Percentiles rank a stretch among this genome's conserved stretches.
These are phyloP conservation scores for Aspergillus nomiae DNA, from an alignment of 2,329 filamentous ascomycete genomes.

Conservation along the genomic window DNA sequence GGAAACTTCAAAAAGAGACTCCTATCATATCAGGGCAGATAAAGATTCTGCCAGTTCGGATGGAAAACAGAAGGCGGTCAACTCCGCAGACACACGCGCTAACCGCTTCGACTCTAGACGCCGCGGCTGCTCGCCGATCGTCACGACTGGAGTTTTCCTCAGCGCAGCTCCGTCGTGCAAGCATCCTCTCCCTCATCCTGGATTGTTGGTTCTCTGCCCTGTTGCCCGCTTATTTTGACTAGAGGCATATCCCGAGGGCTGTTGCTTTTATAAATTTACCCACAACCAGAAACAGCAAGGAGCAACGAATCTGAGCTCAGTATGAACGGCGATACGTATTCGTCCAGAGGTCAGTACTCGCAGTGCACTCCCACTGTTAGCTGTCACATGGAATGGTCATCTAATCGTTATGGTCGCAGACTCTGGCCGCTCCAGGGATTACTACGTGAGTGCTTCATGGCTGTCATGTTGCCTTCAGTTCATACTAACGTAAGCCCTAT, in stretches of 20 bases:
- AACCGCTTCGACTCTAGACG: slow-evolving; percentile 21
- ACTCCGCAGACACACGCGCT: slow-evolving; percentile 14
- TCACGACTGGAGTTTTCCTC: slow-evolving; percentile 36
- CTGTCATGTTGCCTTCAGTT: background rate
- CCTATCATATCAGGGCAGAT: slow-evolving; percentile 2
- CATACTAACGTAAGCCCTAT: background rate
- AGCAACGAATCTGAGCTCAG: slow-evolving; percentile 35
- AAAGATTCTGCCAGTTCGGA: slow-evolving; percentile 26
- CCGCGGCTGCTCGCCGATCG: slow-evolving; percentile 22
- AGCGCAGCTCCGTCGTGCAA: slow-evolving; percentile 17
- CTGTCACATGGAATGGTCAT: slow-evolving; percentile 30
- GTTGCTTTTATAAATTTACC: background rate
- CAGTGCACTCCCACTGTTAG: slow-evolving; percentile 12
- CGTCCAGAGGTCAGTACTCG: slow-evolving; percentile 66
- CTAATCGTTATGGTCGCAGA: slow-evolving; percentile 38
- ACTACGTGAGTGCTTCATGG: slow-evolving; percentile 48
- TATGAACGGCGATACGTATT: slow-evolving; percentile 87
- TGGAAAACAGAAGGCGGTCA: slow-evolving; percentile 29
- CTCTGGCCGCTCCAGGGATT: slow-evolving; percentile 55
- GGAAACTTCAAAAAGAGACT: background rate
- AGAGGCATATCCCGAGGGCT: background rate
- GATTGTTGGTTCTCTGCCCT: background rate
- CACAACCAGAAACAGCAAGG: slow-evolving; percentile 11
- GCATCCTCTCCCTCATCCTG: slow-evolving; percentile 9
- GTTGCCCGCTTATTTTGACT: background rate